Base-by-base conservation (phyloP, 108 stramenopile species). In the Nitzschia palea region DNA sequence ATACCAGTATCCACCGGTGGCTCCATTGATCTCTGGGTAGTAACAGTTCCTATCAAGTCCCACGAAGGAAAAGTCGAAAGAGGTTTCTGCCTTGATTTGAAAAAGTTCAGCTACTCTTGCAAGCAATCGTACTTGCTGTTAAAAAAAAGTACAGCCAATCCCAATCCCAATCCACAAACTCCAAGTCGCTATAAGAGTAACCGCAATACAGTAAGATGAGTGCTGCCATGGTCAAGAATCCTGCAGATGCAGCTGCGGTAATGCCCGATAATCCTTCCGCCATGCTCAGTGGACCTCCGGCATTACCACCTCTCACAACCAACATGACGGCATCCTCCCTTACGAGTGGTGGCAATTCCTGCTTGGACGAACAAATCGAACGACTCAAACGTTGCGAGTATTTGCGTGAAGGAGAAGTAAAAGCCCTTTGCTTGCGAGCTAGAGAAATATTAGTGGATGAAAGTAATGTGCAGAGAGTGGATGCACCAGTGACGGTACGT, bases 361-460 rank as follows among this genome's bases (percentile, higher is more conserved):
- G 72, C 37, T 85, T 98, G 45, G 97, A 98, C 65, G 82, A 84
- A 43, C 94, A 96, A 75, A 97, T 98, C 60, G 95, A 96, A 74
- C 89, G 91, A 15, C 71, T 98, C 18, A 95, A 93, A 68, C 74
- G 95, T 23, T 99, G 99, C 75, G 97, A 99, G 78, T 97, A 97
- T 52, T 81, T 99, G n/a, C 82, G 93, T 54, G 99, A 99, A 74
- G 86, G 85, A 45, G 99, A 99, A 82, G 99, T 99, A 44, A 98
- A 98, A 68, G 91, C 86, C 12, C 78, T 99, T 22, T 99, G 99
- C 76, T 70, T 96, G 35, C 76, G 95, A 47, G 99, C 99, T 3
- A 55, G 98, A 67, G 99, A 99, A 71, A 97, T 99, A 50, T 74
- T 99, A 28, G 95, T 99, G 6, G 99, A 99, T 71, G 99, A 99